Conservation (phyloP, 129 eudicot genomes). For the Chrysanthemum lavandulifolium region DNA sequence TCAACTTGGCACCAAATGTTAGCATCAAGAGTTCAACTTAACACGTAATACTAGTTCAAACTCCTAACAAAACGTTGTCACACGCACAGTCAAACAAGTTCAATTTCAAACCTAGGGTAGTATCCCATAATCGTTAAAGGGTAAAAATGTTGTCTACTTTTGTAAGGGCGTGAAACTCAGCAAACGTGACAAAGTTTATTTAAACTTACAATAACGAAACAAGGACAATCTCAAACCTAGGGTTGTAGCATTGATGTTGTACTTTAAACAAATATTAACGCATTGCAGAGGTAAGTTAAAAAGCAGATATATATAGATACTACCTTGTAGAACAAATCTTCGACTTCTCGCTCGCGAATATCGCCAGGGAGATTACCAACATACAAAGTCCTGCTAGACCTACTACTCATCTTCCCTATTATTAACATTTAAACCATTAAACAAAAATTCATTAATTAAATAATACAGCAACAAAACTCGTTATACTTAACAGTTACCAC, state of each 20-base stretch:
- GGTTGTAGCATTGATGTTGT: background rate
- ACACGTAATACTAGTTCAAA: no score
- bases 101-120: no score
- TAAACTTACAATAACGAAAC: background rate
- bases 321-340: constrained; percentile 90
- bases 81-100: no score
- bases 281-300: background rate
- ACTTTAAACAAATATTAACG: background rate
- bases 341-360: constrained; percentile 86
- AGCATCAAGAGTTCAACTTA: no score
- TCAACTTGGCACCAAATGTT: no score
- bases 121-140: no score
- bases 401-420: constrained; percentile 67
- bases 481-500: no score
- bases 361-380: constrained; percentile 95
- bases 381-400: constrained; percentile 71
- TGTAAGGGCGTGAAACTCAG: background rate
- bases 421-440: background rate
- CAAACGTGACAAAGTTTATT: background rate
- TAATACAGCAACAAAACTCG: background rate
- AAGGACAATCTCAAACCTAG: background rate
- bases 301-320: background rate
- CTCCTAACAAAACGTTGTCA: no score
- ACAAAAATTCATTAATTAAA: background rate
- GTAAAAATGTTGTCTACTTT: background rate